Percentiles rank a stretch among this genome's conserved stretches.
These are phyloP conservation scores for Microcos paniculata DNA, from an alignment of 345 rosid genomes.

Conservation along the genomic window DNA sequence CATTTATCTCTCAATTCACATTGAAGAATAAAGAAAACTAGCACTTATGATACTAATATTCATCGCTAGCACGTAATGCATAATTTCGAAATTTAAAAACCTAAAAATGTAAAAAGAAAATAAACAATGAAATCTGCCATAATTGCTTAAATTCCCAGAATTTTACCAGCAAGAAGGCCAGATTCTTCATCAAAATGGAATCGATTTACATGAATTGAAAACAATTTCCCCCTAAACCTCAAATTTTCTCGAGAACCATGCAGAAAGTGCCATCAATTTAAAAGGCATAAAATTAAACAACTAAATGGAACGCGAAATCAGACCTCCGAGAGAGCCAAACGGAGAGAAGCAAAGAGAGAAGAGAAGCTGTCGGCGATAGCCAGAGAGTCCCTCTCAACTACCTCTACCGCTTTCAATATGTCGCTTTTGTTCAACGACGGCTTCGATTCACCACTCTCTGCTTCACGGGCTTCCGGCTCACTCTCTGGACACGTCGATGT, in stretches of 20 bases:
- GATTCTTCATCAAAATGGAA: not conserved
- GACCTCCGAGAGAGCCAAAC: conserved; percentile 83
- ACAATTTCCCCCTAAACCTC: no score
- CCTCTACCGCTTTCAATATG: conserved; percentile 64
- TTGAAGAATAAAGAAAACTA: not conserved
- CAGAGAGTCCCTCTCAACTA: conserved; percentile 76
- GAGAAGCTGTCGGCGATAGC: conserved; percentile 89
- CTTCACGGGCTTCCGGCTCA: not conserved
- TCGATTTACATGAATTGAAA: not conserved
- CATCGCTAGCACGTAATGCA: not conserved
- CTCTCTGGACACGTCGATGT: conserved; percentile 17
- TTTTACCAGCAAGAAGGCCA: not conserved
- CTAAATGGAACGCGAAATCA: not conserved
- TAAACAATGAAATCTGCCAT: no score
- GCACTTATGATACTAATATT: not conserved
- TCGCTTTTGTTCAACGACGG: conserved; percentile 40
- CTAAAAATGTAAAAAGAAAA: not conserved
- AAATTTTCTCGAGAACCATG: conserved; percentile 1
- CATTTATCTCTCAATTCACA: not conserved
- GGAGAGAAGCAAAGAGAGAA: conserved; percentile 78
- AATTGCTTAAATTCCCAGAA: not conserved
- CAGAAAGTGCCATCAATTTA: not conserved
- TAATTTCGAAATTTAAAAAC: not conserved
- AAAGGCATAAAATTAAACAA: not conserved
- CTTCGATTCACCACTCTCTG: conserved; percentile 19